Evolutionary conservation across 1,284 basidiomycete genomes (phyloP).

Genomic region (Marasmius oreades): DNA sequence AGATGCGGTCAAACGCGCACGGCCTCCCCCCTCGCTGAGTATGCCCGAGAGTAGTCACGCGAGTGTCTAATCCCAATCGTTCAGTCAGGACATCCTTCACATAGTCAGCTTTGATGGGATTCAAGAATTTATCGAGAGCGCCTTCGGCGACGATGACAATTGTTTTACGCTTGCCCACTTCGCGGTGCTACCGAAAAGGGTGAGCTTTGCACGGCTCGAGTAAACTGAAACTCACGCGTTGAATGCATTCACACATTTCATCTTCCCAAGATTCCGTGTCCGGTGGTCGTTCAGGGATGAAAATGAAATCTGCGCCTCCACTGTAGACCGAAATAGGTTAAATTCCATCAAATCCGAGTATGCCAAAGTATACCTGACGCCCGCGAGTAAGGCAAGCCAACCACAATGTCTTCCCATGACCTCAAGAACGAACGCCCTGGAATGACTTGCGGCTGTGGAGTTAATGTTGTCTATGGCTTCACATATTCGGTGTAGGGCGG

Average conservation of each 20-base stretch:
- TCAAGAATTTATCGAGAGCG: constrained; percentile 82
- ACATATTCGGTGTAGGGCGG: constrained; percentile 94
- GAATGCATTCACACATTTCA: constrained; percentile 88
- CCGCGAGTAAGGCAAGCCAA: constrained; percentile 93
- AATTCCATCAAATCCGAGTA: background rate
- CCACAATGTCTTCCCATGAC: constrained; percentile 99
- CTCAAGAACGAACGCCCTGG: constrained; percentile 96
- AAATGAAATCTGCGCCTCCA: constrained; percentile 94
- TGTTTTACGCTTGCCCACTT: constrained; percentile 93
- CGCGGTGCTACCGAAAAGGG: constrained; percentile 65
- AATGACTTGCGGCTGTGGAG: constrained; percentile 94
- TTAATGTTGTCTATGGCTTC: constrained; percentile 98
- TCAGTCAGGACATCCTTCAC: constrained; percentile 89
- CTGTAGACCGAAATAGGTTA: constrained; percentile 33
- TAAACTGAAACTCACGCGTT: constrained; percentile 47
- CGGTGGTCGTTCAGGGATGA: constrained; percentile 94
- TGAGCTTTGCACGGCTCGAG: background rate
- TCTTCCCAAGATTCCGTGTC: constrained; percentile 80
- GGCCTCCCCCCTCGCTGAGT: constrained; percentile 94
- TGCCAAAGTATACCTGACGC: constrained; percentile 61
- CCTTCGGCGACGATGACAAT: constrained; percentile 99
- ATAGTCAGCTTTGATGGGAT: constrained; percentile 88
- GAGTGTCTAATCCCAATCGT: constrained; percentile 87
- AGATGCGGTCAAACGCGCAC: constrained; percentile 88
- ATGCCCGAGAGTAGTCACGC: constrained; percentile 98